These are phyloP conservation scores for Ogataea parapolymorpha DNA, from an alignment of 805 yeast genomes.

Conservation along the genomic window DNA sequence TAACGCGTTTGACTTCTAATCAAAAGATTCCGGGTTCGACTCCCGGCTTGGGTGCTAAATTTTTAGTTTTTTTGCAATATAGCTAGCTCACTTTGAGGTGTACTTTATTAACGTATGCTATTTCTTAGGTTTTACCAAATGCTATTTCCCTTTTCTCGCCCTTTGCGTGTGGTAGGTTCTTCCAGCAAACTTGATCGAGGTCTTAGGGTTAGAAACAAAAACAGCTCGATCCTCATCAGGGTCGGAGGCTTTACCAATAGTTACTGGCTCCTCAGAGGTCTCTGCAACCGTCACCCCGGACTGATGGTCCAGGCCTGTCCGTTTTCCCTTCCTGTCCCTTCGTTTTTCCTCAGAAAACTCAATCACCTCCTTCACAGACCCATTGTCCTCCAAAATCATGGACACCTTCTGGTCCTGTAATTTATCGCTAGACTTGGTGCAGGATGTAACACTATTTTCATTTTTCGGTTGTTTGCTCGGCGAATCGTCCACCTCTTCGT, in stretches of 20 bases:
- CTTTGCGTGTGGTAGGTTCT: not conserved
- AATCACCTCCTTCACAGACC: slow-evolving; percentile 3
- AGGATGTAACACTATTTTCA: not conserved
- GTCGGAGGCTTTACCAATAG: no score
- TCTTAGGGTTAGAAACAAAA: not conserved
- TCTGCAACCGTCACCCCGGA: no score
- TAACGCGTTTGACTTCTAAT: slow-evolving; percentile 66
- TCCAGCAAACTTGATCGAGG: not conserved
- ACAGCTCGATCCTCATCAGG: not conserved
- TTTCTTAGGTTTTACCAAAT: no score
- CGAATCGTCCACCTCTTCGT: no score
- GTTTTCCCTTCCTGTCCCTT: no score
- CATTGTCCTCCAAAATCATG: slow-evolving; percentile 6
- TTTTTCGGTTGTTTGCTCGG: not conserved
- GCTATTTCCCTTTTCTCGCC: not conserved
- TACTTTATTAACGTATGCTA: no score
- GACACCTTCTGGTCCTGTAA: not conserved
- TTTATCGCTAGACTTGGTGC: not conserved
- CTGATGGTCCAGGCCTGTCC: no score
- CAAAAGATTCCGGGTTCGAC: slow-evolving; percentile 65
- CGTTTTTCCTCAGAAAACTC: not conserved
- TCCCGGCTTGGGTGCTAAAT: slow-evolving; percentile 41
- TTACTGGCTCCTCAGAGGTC: no score
- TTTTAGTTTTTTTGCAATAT: slow-evolving; percentile 3
- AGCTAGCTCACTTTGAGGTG: no score